These are phyloP conservation scores for Striga hermonthica DNA, from an alignment of 305 asterid genomes.

Conservation along the genomic window DNA sequence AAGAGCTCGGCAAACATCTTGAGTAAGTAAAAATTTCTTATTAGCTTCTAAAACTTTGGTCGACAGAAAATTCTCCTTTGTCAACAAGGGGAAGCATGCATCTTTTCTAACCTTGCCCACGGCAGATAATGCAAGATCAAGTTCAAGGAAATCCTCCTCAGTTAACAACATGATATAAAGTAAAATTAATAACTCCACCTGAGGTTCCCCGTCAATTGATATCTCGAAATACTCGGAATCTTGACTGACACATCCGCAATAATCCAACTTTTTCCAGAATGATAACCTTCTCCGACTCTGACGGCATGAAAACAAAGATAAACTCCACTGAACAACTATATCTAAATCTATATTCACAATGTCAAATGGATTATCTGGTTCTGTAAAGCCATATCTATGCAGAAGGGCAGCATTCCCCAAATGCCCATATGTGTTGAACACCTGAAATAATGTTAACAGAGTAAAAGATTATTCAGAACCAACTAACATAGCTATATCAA, in stretches of 20 bases:
- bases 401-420: slow-evolving; percentile 87
- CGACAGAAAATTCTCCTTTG: slow-evolving; percentile 32
- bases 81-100: slow-evolving; percentile 20
- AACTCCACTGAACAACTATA: slow-evolving; percentile 70
- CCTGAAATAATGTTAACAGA: slow-evolving; percentile 1
- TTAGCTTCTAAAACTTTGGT: slow-evolving; percentile 34
- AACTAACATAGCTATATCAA: not conserved
- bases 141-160: slow-evolving; percentile 46
- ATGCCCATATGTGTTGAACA: slow-evolving; percentile 58
- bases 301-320: slow-evolving; percentile 58
- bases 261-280: slow-evolving; percentile 69
- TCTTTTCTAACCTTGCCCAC: slow-evolving; percentile 28
- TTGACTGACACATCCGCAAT: slow-evolving; percentile 58
- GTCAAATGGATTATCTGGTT: slow-evolving; percentile 75
- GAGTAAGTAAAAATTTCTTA: slow-evolving; percentile 48
- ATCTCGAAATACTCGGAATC: slow-evolving; percentile 78
- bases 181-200: slow-evolving; percentile 61
- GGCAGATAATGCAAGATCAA: slow-evolving; percentile 44
- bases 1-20: slow-evolving; percentile 54
- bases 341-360: slow-evolving; percentile 74
- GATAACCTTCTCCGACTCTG: slow-evolving; percentile 61
- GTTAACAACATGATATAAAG: slow-evolving; percentile 65
- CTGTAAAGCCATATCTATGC: slow-evolving; percentile 90
- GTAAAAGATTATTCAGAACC: not conserved
- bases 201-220: slow-evolving; percentile 76